Conservation (phyloP, 805 yeast genomes). For the Ogataea methanolica region DNA sequence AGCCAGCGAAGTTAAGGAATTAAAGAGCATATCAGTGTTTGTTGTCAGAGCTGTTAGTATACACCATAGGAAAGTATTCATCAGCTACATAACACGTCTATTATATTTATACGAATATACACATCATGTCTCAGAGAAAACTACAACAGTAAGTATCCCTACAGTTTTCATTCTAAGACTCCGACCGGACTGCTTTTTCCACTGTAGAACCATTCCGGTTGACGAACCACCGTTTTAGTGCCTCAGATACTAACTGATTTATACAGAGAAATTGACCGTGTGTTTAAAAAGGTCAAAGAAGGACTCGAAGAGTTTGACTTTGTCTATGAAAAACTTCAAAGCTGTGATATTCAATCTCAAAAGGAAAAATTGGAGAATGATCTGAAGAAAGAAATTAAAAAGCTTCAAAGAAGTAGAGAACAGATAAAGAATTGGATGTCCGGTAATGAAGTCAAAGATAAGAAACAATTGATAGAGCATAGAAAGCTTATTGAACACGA, state of each 20-base stretch:
- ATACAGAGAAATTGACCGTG: slow-evolving; percentile 78
- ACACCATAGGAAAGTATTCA: background rate
- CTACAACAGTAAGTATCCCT: slow-evolving; percentile 40
- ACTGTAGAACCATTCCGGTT: no score
- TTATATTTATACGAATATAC: background rate
- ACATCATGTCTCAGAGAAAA: slow-evolving; percentile 43
- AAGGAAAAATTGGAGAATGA: slow-evolving; percentile 92
- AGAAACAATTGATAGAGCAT: slow-evolving; percentile 74
- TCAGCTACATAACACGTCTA: background rate
- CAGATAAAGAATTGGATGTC: slow-evolving; percentile 94
- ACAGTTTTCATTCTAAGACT: background rate
- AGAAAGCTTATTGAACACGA: slow-evolving; percentile 65
- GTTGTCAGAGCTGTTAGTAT: background rate
- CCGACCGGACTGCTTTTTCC: no score
- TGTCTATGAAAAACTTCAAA: slow-evolving; percentile 78
- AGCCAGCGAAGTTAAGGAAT: background rate
- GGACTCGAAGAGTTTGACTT: slow-evolving; percentile 84
- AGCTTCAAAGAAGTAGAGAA: slow-evolving; percentile 87
- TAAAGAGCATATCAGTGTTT: background rate
- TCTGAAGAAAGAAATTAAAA: slow-evolving; percentile 90
- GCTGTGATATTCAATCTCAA: slow-evolving; percentile 78
- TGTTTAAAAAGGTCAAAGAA: slow-evolving; percentile 86
- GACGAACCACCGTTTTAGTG: no score
- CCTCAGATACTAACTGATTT: background rate
- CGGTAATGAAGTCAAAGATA: slow-evolving; percentile 88